Percentiles rank a stretch among this genome's conserved stretches.
Conservation (phyloP, 345 rosid species). For the Eucalyptus pauciflora region DNA sequence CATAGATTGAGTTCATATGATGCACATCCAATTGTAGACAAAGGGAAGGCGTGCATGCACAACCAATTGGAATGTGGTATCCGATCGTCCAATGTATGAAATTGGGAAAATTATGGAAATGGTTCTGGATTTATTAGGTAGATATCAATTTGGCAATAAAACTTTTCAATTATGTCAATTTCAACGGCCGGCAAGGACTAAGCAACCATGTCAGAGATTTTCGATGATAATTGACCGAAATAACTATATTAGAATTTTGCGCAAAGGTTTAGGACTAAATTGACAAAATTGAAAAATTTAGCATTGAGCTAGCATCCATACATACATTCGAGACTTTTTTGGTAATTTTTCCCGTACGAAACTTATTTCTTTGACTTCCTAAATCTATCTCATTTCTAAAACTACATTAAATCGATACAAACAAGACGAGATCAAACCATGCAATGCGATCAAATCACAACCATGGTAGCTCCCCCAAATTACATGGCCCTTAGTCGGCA, state of each 20-base stretch:
- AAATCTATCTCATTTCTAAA: background rate
- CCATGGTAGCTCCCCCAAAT: background rate
- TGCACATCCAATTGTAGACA: background rate
- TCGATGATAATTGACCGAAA: rapidly evolving
- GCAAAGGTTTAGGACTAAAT: rapidly evolving
- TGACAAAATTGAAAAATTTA: background rate
- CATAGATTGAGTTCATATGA: background rate
- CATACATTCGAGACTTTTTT: background rate
- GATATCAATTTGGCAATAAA: background rate
- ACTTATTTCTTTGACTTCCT: background rate
- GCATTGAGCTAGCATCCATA: rapidly evolving
- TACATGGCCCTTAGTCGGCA: background rate
- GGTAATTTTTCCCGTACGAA: rapidly evolving
- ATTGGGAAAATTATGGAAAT: background rate
- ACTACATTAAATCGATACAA: background rate
- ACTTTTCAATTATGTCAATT: background rate
- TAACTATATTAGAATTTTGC: rapidly evolving
- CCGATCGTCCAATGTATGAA: background rate
- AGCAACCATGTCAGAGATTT: background rate
- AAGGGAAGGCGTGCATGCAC: background rate
- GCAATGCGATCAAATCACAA: background rate
- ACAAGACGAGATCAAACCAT: background rate
- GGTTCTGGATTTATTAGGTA: rapidly evolving
- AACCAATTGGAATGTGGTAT: background rate
- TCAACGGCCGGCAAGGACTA: rapidly evolving